phyloP scores from a whole-genome alignment of 108 stramenopile species.

The Fragilaria crotonensis region DNA sequence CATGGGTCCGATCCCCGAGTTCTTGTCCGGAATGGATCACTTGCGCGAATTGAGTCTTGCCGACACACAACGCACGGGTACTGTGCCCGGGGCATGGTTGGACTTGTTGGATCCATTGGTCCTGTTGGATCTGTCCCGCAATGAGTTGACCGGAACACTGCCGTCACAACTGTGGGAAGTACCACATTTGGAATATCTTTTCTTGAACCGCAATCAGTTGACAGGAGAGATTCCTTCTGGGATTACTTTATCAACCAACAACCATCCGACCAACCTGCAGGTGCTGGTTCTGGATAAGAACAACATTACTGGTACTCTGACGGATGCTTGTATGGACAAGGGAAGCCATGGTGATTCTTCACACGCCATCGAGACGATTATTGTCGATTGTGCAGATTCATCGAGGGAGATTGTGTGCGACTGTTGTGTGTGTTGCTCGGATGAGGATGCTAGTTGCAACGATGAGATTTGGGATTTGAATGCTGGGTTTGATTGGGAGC shows the following conservation, averaged over 20 bases:
- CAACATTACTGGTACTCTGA: constrained; percentile 10
- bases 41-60: constrained; percentile 28
- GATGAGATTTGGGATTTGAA: constrained; percentile 14
- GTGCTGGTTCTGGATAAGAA: constrained; percentile 27
- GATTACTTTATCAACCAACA: too few relatives aligned
- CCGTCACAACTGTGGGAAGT: constrained; percentile 18
- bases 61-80: constrained; percentile 4
- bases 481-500: constrained; percentile 21
- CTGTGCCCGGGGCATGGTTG: constrained; percentile 22
- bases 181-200: constrained; percentile 21
- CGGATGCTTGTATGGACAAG: constrained; percentile 10
- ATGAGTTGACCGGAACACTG: constrained; percentile 14
- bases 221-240: constrained; percentile 8
- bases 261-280: constrained; percentile 2
- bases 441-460: constrained; percentile 15
- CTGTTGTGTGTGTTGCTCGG: constrained; percentile 27
- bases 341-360: too few relatives aligned
- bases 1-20: constrained; percentile 9
- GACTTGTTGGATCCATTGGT: constrained; percentile 9
- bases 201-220: constrained; percentile 27
- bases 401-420: constrained; percentile 10
- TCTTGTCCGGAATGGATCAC: not conserved
- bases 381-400: constrained; percentile 28
- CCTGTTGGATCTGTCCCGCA: constrained; percentile 19
- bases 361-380: not conserved